Evolutionary conservation across 306 rosid species (phyloP), one percentile per base, ranked within the genome.

Genomic region (Aeschynomene evenia): DNA sequence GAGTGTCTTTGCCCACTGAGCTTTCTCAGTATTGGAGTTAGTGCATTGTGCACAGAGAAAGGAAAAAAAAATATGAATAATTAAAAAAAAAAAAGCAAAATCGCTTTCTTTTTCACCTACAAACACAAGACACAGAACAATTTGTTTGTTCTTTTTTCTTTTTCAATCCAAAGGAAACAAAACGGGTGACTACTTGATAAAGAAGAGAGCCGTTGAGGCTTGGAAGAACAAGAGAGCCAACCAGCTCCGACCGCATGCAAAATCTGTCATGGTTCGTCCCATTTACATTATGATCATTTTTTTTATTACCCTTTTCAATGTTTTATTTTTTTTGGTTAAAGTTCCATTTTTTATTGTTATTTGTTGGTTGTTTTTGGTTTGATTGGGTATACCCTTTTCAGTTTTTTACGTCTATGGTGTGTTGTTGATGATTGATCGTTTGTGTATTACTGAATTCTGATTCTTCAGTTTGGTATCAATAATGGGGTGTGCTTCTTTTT

Each of bases 201-300:
- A 81, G 51, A 77, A 52, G 72, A 82, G 73, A 73, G 82, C 80
- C 80, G 50, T 73, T 24, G 71, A 73, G 80, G 74, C 85, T 53
- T 14, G 79, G 70, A 75, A 82, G 73, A 72, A 11, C 15, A 40
- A 45, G 51, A 15, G 18, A 37, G 9, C 62, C 5, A 34, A 14
- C 19, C 78, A 74, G 60, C 62, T 74, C 73, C 63, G 67, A 53
- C 70, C 60, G 61, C 34, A 59, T 45, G 64, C 37, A 63, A 64
- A 59, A 64, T 72, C n/a, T 37, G 49, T 60, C 81, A 79, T 75
- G 86, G 86, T 83, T 79, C 33, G 81, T 75, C 18, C 22, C 3
- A 31, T 63, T 52, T 3, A 42, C 26, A 31, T 20, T 49, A 13
- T 16, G 45, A 42, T 68, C 48, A 36, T 72, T 4, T 11, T 67